Base-by-base conservation (phyloP, 1,284 basidiomycete genomes). In the Rhizoctonia solani region DNA sequence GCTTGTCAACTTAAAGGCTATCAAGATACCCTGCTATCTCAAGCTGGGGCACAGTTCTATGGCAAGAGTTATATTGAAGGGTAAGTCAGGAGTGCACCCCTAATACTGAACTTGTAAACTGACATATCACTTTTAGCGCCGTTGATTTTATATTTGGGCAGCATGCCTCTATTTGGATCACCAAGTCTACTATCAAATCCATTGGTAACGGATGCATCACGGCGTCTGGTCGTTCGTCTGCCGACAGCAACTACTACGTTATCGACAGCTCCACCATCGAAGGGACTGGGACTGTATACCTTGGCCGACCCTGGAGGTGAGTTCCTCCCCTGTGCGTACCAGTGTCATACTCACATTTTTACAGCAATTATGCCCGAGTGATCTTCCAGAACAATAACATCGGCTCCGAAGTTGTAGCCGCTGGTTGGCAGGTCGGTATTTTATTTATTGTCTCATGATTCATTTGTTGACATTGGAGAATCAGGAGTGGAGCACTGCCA, bases 21-120 rank as follows among this genome's bases (percentile, higher is more conserved):
- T 29, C 72, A 72, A 34, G 71, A 73, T 44, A 73, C 70, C 14
- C 54, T 72, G 6, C 55, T 71, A n/a, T 71, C 71, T 23, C 58
- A 73, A 21, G 46, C 56, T 37, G 72, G 71, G 2, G 52, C 49
- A 30, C 69, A 73, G 41, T 71, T 72, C 42, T 71, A 70, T 46
- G 61, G 69, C 30, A 66, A 68, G 49, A 50, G 58, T 21, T 67
- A 56, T 37, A 72, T 72, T 25, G 41, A 63, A 37, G 71, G 71
- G 59, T 52, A 39, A 52, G 59, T 16, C 21, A 21, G 13, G 42
- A 21, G n/a, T 50, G n/a, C 1, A 52, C 29, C 29, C 3, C 21
- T 3, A 19, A 8, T 11, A n/a, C n/a, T 41, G 11, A 37, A 37
- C 6, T n/a, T 47, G 11, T 4, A 19, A 49, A 37, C 21, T 46